These are phyloP conservation scores for Coemansia sp. DNA, from an alignment of 192 early-diverging fungal genomes.

Conservation along the genomic window DNA sequence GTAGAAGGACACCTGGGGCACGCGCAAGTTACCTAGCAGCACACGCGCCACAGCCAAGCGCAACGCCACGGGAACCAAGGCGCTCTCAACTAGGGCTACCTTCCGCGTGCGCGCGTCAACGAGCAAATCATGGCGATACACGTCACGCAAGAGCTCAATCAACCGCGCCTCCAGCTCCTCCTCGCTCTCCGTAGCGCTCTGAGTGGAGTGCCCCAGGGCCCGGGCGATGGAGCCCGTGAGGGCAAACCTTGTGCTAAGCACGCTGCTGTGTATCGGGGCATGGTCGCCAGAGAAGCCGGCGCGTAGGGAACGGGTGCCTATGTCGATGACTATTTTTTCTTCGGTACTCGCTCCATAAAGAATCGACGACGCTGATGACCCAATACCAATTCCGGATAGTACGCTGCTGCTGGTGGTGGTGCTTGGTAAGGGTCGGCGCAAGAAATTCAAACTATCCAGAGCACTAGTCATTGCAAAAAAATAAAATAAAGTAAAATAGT, in stretches of 20 bases:
- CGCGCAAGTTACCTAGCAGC: constrained; percentile 74
- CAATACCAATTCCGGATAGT: not conserved
- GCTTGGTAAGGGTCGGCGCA: not conserved
- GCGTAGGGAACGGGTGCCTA: constrained; percentile 77
- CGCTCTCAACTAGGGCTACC: constrained; percentile 77
- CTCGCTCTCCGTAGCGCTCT: not conserved
- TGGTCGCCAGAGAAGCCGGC: constrained; percentile 86
- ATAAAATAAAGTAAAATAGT: not conserved
- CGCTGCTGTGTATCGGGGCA: constrained; percentile 61
- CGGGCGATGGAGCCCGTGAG: not conserved
- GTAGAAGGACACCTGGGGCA: constrained; percentile 76
- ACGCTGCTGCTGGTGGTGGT: not conserved
- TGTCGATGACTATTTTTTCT: constrained; percentile 84
- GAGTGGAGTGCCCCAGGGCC: not conserved
- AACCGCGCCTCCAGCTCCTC: constrained; percentile 16
- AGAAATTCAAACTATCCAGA: not conserved
- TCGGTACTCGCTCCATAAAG: constrained; percentile 56
- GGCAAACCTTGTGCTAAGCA: constrained; percentile 9
- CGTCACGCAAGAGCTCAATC: constrained; percentile 24
- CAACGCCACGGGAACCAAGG: constrained; percentile 64
- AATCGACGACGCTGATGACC: not conserved
- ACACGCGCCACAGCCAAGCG: constrained; percentile 69
- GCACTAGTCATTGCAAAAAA: not conserved
- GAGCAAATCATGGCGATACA: constrained; percentile 59
- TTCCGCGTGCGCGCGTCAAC: constrained; percentile 82